These are phyloP conservation scores for Ganoderma lucidum DNA, from an alignment of 1,284 basidiomycete species.

Conservation along the genomic window DNA sequence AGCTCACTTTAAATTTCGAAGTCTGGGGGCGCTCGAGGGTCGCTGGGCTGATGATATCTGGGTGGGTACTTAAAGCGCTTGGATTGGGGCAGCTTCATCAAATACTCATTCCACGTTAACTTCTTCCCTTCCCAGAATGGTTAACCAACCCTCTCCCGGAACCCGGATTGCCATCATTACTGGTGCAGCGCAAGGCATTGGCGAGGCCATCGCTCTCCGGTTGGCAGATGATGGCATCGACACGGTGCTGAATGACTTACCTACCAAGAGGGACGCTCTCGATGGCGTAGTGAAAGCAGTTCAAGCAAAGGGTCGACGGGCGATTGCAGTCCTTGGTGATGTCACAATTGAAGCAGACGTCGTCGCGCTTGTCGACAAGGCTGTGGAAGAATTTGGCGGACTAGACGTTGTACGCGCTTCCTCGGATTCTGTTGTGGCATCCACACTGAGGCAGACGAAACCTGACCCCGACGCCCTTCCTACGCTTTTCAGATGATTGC, in stretches of 20 bases:
- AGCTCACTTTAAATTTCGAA: too few relatives aligned
- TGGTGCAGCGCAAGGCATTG: slow-evolving; percentile 50
- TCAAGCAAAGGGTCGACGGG: slow-evolving; percentile 38
- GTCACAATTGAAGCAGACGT: slow-evolving; percentile 49
- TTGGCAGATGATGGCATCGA: slow-evolving; percentile 53
- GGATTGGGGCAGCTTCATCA: too few relatives aligned
- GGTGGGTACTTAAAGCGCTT: neutral
- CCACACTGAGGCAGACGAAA: neutral
- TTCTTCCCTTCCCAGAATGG: neutral
- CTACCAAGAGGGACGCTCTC: slow-evolving; percentile 38
- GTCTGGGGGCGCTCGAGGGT: too few relatives aligned
- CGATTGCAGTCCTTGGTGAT: slow-evolving; percentile 42
- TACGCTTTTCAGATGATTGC: slow-evolving; percentile 37
- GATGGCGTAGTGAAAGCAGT: slow-evolving; percentile 43
- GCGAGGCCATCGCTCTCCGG: slow-evolving; percentile 49
- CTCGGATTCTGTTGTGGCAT: neutral
- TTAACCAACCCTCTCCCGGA: neutral
- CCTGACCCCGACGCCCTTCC: neutral
- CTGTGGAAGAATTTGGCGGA: slow-evolving; percentile 38
- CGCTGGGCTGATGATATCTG: neutral
- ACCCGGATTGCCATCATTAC: slow-evolving; percentile 45
- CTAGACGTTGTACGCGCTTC: slow-evolving; percentile 35
- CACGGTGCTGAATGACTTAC: slow-evolving; percentile 49
- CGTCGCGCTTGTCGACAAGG: slow-evolving; percentile 42
- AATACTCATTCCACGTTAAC: neutral